These are phyloP conservation scores for Tricholoma terreum DNA, from an alignment of 768 basidiomycete genomes.

Conservation along the genomic window DNA sequence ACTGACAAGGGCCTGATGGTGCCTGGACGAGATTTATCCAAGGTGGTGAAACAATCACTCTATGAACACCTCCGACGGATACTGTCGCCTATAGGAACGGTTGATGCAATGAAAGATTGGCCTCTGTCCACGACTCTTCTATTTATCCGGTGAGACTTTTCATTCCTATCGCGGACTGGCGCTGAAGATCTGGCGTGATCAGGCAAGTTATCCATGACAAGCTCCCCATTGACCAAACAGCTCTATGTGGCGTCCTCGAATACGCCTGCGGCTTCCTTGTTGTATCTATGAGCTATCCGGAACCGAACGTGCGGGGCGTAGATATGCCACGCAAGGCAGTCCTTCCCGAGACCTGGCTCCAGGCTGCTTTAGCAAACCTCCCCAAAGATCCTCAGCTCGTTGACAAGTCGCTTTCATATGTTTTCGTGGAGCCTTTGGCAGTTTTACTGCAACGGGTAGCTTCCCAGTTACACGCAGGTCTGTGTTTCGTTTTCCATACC, in stretches of 20 bases:
- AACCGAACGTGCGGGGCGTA: background rate
- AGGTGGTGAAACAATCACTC: background rate
- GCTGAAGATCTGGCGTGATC: background rate
- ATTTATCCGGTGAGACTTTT: conserved; percentile 36
- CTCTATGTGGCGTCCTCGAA: conserved; percentile 54
- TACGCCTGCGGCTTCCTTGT: conserved; percentile 38
- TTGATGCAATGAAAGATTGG: background rate
- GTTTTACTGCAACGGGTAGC: conserved; percentile 26
- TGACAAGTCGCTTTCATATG: background rate
- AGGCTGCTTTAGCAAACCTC: conserved; percentile 16
- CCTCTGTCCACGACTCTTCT: conserved; percentile 34
- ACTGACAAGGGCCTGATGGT: background rate
- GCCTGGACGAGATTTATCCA: background rate
- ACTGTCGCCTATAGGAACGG: background rate
- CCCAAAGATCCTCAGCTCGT: conserved; percentile 2
- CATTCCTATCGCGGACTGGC: background rate
- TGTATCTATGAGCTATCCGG: conserved; percentile 20
- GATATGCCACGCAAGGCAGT: conserved; percentile 40
- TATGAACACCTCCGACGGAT: background rate
- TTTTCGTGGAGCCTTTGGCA: conserved; percentile 17
- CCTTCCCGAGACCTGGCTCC: conserved; percentile 54
- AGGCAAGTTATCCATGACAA: conserved; percentile 42
- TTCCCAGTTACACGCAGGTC: conserved; percentile 23
- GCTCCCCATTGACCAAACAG: conserved; percentile 41
- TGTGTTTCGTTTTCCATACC: background rate